Conservation (phyloP, 176 grass and related monocot species). For the Oryza australiensis region DNA sequence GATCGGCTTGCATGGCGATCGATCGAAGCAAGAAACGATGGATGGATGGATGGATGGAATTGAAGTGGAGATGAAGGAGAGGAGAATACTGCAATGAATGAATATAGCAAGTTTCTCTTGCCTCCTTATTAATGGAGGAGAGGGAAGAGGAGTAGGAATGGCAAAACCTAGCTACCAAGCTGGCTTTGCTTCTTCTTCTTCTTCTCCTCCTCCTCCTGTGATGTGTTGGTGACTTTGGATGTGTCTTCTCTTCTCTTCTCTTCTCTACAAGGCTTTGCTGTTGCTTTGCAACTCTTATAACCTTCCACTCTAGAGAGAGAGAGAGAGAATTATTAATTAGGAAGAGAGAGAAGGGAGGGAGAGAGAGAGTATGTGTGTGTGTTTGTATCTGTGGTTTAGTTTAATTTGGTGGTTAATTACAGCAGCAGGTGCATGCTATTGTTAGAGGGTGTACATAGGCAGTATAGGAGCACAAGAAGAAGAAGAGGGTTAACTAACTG, state of each 20-base stretch:
- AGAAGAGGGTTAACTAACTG: constrained; percentile 30
- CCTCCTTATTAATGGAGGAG: constrained; percentile 36
- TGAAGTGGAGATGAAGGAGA: neutral
- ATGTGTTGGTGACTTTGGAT: neutral
- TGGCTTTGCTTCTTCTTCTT: neutral
- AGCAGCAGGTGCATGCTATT: constrained; percentile 37
- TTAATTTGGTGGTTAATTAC: constrained; percentile 35
- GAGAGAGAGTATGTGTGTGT: neutral
- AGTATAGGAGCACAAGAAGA: constrained; percentile 13
- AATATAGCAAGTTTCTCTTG: constrained; percentile 46
- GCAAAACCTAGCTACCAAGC: constrained; percentile 23
- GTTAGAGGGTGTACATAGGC: constrained; percentile 24
- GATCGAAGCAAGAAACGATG: neutral
- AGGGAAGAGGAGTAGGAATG: neutral
- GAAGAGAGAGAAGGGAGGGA: neutral
- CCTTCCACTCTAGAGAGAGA: constrained; percentile 25
- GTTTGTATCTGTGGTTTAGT: neutral
- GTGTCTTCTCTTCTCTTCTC: neutral
- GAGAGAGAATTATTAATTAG: neutral
- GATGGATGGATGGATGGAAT: neutral
- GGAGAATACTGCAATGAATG: constrained; percentile 25
- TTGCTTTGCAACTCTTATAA: constrained; percentile 43
- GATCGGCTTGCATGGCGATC: neutral
- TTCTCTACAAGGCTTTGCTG: neutral
- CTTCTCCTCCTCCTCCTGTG: neutral